Evolutionary conservation across 2,329 filamentous ascomycete genomes (phyloP).

Genomic region (Aspergillus ustus): DNA sequence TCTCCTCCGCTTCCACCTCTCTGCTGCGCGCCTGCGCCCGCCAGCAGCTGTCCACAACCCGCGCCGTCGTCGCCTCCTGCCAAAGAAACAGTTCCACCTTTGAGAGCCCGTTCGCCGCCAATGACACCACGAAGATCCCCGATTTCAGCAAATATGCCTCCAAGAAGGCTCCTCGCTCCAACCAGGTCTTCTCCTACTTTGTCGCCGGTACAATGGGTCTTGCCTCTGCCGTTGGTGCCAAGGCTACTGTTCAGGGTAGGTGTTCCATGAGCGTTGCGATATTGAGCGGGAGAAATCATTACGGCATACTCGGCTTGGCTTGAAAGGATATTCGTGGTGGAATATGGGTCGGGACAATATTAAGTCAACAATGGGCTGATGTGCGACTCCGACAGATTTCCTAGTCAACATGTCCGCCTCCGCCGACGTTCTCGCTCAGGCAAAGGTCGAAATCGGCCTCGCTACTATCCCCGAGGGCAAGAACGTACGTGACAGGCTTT

Average conservation of each 20-base stretch:
- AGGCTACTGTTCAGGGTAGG: conserved; percentile 97
- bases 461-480: conserved; percentile 95
- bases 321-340: not conserved
- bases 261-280: conserved; percentile 27
- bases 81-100: conserved; percentile 52
- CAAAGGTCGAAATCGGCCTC: conserved; percentile 98
- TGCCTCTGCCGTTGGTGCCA: conserved; percentile 88
- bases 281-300: not conserved
- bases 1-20: conserved; percentile 70
- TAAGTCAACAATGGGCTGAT: conserved; percentile 28
- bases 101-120: conserved; percentile 60
- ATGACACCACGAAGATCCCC: conserved; percentile 73
- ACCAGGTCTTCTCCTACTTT: conserved; percentile 95
- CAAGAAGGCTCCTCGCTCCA: conserved; percentile 68
- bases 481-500: conserved; percentile 69
- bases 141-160: conserved; percentile 87
- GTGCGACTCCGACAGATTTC: conserved; percentile 72
- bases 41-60: conserved; percentile 51
- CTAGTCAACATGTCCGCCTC: conserved; percentile 99
- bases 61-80: conserved; percentile 47
- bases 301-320: not conserved
- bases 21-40: conserved; percentile 65
- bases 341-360: conserved; percentile 8
- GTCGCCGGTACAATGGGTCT: conserved; percentile 97
- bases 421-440: conserved; percentile 96